Evolutionary conservation across 2,329 filamentous ascomycete species (phyloP).

Genomic region (Epicoccum nigrum): DNA sequence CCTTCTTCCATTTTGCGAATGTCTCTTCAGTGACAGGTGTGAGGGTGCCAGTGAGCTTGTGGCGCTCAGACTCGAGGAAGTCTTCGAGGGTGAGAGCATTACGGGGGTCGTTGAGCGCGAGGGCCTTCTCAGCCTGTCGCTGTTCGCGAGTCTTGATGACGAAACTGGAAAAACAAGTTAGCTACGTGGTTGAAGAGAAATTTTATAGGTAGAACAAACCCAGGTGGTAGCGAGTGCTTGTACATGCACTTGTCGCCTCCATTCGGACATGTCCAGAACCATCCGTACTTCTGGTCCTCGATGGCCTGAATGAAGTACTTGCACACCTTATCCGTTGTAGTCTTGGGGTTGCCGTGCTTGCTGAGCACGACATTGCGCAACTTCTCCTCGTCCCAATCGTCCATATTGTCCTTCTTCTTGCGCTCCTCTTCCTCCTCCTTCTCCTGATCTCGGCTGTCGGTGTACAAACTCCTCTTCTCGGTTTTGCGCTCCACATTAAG

Average conservation of each 20-base stretch:
- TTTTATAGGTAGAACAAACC: conserved; percentile 64
- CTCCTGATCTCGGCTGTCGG: conserved; percentile 77
- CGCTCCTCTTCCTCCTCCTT: conserved; percentile 72
- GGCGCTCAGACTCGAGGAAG: conserved; percentile 93
- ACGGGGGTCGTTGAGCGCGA: conserved; percentile 93
- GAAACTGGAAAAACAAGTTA: conserved; percentile 68
- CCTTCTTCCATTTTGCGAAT: conserved; percentile 97
- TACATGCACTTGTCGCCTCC: conserved; percentile 99
- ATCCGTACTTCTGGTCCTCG: conserved; percentile 98
- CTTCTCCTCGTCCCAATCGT: conserved; percentile 98
- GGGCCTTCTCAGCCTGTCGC: conserved; percentile 89
- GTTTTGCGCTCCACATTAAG: conserved; percentile 86
- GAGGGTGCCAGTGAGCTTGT: conserved; percentile 88
- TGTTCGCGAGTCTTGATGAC: conserved; percentile 98
- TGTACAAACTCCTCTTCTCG: conserved; percentile 90
- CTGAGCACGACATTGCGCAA: conserved; percentile 86
- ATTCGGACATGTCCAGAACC: conserved; percentile 99
- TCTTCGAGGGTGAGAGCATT: conserved; percentile 96
- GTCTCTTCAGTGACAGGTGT: conserved; percentile 92
- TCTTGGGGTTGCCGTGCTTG: conserved; percentile 96
- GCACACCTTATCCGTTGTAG: conserved; percentile 97
- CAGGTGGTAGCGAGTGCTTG: conserved; percentile 90
- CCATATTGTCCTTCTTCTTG: conserved; percentile 91
- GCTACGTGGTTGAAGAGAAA: neutral
- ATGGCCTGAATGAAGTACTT: conserved; percentile 98